Base-by-base conservation (phyloP, 108 stramenopile genomes). In the Nitzschia putrida region DNA sequence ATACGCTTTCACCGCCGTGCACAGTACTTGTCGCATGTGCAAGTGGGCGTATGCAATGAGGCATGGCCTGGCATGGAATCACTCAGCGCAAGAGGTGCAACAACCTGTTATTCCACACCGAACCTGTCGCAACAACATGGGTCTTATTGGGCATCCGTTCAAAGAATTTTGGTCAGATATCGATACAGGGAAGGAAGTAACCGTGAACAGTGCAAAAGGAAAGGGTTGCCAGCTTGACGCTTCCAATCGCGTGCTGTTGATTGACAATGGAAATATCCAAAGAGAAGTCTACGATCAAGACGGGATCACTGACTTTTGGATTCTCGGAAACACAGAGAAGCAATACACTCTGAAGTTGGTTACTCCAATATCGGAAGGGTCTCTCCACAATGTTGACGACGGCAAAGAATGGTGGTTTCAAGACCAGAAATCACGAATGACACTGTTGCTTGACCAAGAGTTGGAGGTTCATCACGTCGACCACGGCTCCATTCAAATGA, bases 21-120 rank as follows among this genome's bases (percentile, higher is more conserved):
- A 84, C 37, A 57, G 56, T 12, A 72, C 60, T 13, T 91, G 90
- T 64, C 73, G 90, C n/a, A 75, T 80, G 29, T 91, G 90, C 71
- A 76, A 81, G 4, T 91, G 81, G 81, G 73, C 82, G 4, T 79
- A 83, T 68, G 86, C 90, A 0, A 72, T 56, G 50, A 68, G 52
- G 24, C 84, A 88, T 65, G 90, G 90, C n/a, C 66, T 83, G 40
- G 83, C 74, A 18, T 90, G 79, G 79, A 72, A 86, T 73, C 79
- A 77, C 45, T 10, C 16, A 12, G 60, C 25, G 40, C 89, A 90
- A 64, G 45, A 53, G 13, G 58, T 90, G 5, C 44, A 69, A 47
- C 59, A 79, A 23, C 54, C 76, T 8, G 21, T 18, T 13, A 55
- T 85, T 53, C 44, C 57, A 7, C 80, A 71, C 8, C 60, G 76